Percentiles rank a stretch among this genome's conserved stretches.
These are phyloP conservation scores for Citrus australasica DNA, from an alignment of 345 rosid genomes.

Conservation along the genomic window DNA sequence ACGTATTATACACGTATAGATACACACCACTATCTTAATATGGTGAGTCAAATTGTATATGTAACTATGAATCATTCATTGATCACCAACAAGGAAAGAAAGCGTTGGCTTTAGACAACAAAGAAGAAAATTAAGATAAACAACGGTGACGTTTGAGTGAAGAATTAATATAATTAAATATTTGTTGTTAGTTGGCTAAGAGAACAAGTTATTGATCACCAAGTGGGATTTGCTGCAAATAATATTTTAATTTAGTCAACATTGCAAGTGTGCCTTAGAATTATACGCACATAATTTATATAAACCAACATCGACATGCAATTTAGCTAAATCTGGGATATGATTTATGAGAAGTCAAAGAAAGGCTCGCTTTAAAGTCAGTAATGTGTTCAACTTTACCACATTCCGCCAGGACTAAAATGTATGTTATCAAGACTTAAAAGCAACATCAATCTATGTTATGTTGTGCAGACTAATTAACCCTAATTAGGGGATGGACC, in stretches of 20 bases:
- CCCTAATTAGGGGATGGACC: no score
- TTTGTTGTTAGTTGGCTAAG: neutral
- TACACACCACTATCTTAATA: neutral
- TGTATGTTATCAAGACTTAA: neutral
- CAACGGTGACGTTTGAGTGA: neutral
- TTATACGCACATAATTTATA: neutral
- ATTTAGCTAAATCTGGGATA: neutral
- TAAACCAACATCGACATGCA: neutral
- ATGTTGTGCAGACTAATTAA: neutral
- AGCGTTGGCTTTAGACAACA: neutral
- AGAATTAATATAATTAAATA: neutral
- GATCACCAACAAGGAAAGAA: slow-evolving; percentile 4
- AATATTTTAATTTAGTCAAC: neutral
- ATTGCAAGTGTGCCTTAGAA: neutral
- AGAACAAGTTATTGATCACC: neutral
- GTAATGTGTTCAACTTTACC: slow-evolving; percentile 4
- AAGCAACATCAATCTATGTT: neutral
- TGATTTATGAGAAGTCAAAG: slow-evolving; percentile 20
- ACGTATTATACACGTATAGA: slow-evolving; percentile 4
- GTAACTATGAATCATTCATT: neutral
- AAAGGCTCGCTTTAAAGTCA: slow-evolving; percentile 21
- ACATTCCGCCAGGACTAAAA: no score
- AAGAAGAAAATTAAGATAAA: neutral
- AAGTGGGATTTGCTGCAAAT: neutral
- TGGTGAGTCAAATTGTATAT: neutral